Evolutionary conservation across 2,329 filamentous ascomycete genomes (phyloP).

Genomic region (Volutella citrinella): DNA sequence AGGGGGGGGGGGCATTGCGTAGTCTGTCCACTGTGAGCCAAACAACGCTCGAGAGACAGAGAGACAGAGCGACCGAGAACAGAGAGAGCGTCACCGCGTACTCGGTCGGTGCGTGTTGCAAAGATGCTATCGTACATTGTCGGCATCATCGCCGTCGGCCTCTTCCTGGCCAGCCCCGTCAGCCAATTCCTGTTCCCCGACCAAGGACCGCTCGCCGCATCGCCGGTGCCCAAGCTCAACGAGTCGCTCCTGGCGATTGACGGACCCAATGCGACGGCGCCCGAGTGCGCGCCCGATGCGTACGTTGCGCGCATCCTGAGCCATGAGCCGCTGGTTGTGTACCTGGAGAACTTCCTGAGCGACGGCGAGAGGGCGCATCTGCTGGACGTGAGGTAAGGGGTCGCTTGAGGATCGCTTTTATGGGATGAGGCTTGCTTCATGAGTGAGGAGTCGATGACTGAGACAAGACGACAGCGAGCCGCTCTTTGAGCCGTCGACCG

Average conservation of each 20-base stretch:
- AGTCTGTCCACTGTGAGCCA: too few species aligned
- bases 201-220: conserved; percentile 16
- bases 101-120: too few species aligned
- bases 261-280: conserved; percentile 30
- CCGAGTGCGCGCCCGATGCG: conserved; percentile 36
- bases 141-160: conserved; percentile 37
- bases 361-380: conserved; percentile 43
- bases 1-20: too few species aligned
- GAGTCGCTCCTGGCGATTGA: conserved; percentile 51
- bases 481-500: conserved; percentile 48
- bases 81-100: too few species aligned
- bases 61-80: too few species aligned
- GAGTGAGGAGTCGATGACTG: background rate
- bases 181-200: conserved; percentile 33
- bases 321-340: conserved; percentile 50
- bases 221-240: conserved; percentile 45
- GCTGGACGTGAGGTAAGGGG: conserved; percentile 51
- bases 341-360: conserved; percentile 50
- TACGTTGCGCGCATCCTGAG: conserved; percentile 48
- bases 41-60: too few species aligned
- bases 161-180: conserved; percentile 45
- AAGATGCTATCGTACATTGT: conserved; percentile 49
- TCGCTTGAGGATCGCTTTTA: too few species aligned
- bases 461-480: conserved; percentile 46
- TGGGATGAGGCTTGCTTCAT: too few species aligned